Evolutionary conservation across 352 stramenopile genomes (phyloP).

Genomic region (Pythium sp.): DNA sequence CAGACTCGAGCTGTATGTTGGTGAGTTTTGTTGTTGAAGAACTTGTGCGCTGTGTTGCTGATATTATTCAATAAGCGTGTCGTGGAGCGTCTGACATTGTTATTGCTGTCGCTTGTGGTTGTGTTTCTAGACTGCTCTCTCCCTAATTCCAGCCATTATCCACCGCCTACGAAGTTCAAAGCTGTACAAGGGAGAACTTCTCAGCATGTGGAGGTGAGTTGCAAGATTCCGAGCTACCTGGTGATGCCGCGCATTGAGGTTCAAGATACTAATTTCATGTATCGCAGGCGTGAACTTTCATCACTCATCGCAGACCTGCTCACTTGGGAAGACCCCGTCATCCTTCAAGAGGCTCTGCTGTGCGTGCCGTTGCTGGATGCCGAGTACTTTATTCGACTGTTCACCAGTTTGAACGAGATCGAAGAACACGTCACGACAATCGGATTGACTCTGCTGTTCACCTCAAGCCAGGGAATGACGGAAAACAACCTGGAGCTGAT

Average conservation of each 20-base stretch:
- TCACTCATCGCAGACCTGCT: constrained; percentile 20
- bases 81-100: neutral
- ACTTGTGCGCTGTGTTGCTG: neutral
- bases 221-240: neutral
- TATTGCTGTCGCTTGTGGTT: neutral
- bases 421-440: neutral
- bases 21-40: neutral
- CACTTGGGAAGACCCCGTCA: neutral
- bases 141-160: constrained; percentile 1
- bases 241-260: neutral
- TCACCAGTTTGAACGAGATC: neutral
- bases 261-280: neutral
- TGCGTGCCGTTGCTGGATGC: constrained; percentile 11
- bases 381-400: constrained; percentile 5
- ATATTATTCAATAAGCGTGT: neutral
- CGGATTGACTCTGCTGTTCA: constrained; percentile 24
- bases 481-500: constrained; percentile 18
- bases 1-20: neutral
- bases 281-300: constrained; percentile 28
- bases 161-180: neutral
- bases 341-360: constrained; percentile 8
- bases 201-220: constrained; percentile 12
- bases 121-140: constrained; percentile 3
- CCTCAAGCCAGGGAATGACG: constrained; percentile 5
- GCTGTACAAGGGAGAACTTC: neutral